Conservation (phyloP, 345 rosid genomes). For the Citrus mangshanensis region DNA sequence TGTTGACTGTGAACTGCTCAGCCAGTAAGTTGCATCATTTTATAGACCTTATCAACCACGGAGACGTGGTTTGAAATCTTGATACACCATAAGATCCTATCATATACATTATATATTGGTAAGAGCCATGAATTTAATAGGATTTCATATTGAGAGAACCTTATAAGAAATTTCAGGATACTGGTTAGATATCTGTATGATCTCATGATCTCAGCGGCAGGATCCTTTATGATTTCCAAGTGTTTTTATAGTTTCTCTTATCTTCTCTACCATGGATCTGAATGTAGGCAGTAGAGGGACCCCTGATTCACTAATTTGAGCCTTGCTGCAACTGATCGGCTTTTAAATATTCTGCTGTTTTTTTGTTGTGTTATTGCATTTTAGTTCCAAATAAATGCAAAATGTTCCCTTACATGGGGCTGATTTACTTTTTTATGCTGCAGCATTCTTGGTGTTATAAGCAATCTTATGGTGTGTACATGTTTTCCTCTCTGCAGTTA, state of each 20-base stretch:
- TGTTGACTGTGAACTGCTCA: conserved; percentile 88
- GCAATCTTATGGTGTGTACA: background rate
- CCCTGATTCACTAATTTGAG: background rate
- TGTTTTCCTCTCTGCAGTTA: conserved; percentile 51
- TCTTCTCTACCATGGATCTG: background rate
- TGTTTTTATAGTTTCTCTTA: background rate
- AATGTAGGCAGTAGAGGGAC: background rate
- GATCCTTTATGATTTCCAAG: background rate
- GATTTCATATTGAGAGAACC: background rate
- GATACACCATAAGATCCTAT: background rate
- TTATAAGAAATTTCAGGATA: background rate
- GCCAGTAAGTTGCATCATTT: conserved; percentile 65
- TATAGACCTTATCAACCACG: background rate
- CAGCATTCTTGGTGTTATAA: background rate
- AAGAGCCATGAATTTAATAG: background rate
- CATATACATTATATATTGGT: background rate
- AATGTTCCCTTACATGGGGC: background rate
- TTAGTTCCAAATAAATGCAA: background rate
- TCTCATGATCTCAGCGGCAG: background rate
- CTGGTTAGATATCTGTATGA: background rate
- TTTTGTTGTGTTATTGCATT: too few species aligned
- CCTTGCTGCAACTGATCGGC: background rate
- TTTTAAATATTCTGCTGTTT: too few species aligned
- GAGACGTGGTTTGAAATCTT: background rate
- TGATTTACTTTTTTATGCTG: background rate